Percentiles rank a stretch among this genome's conserved stretches.
Conservation (phyloP, 495 filamentous ascomycete species). For the Penicillium mononematosum region DNA sequence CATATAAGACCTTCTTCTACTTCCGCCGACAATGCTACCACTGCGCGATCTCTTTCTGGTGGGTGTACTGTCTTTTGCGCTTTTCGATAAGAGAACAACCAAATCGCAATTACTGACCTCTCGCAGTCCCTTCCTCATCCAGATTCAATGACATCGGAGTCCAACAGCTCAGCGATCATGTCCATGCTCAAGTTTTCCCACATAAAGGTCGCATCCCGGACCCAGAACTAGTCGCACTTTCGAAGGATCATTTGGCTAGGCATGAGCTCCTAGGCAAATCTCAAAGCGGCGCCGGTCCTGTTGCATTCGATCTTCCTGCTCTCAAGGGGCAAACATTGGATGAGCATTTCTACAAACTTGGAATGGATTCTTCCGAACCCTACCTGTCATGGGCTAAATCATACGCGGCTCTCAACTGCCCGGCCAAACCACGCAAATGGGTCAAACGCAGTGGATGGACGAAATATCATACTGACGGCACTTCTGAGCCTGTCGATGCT, state of each 20-base stretch:
- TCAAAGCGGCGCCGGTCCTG: slow-evolving; percentile 67
- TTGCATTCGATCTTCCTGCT: slow-evolving; percentile 79
- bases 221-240: slow-evolving; percentile 69
- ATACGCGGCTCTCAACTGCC: slow-evolving; percentile 64
- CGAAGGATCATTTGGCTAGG: slow-evolving; percentile 76
- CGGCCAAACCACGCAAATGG: slow-evolving; percentile 79
- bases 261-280: slow-evolving; percentile 93
- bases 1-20: slow-evolving; percentile 25
- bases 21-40: slow-evolving; percentile 24
- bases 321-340: slow-evolving; percentile 81
- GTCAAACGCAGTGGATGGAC: slow-evolving; percentile 85
- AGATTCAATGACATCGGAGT: slow-evolving; percentile 92
- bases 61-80: slow-evolving; percentile 2
- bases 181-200: slow-evolving; percentile 83
- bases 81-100: slow-evolving; percentile 1
- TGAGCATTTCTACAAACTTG: slow-evolving; percentile 92
- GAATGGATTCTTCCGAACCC: slow-evolving; percentile 85
- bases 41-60: slow-evolving; percentile 40
- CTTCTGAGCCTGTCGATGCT: slow-evolving; percentile 64
- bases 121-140: slow-evolving; percentile 54
- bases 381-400: slow-evolving; percentile 72
- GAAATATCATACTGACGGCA: slow-evolving; percentile 77
- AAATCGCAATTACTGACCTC: slow-evolving; percentile 22
- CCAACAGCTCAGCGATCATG: slow-evolving; percentile 80
- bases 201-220: slow-evolving; percentile 56